Base-by-base conservation (phyloP, 495 filamentous ascomycete species). In the Antarctomyces pellizariae region DNA sequence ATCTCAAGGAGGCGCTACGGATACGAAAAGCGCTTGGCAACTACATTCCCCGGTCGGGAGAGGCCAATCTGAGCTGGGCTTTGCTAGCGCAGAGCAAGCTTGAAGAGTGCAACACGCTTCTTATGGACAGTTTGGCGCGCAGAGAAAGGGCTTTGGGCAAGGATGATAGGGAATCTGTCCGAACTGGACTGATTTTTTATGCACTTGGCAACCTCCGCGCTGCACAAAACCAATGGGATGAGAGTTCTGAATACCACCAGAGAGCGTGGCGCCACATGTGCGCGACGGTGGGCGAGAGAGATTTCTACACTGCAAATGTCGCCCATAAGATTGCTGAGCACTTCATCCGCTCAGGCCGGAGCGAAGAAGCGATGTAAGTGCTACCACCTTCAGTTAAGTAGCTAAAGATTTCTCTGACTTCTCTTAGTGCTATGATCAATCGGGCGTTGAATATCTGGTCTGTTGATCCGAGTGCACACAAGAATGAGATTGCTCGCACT, bases 321-420 rank as follows among this genome's bases (percentile, higher is more conserved):
- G 36, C 11, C 17, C 23, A 45, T 26, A 46, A 47, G 28, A 28
- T 46, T n/a, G 45, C 47, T 6, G 36, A 46, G 11, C 45, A 50
- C 30, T 28, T 37, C 11, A 33, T 44, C 8, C 38, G 38, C 7
- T 18, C 36, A 3, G 24, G 31, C 5, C 24, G 30, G 24, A 25
- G 29, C 15, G 36, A 41, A 3, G 17, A 25, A 8, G 45, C 41
- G 22, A 31, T 48, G 43, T 46, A 44, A 27, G 37, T 37, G 16
- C 16, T 35, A 17, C 13, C 8, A 15, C 29, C 11, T 13, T 28
- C 16, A n/a, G n/a, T n/a, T n/a, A n/a, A n/a, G 3, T 28, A 26
- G 21, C 27, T 28, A 35, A 14, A 31, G 34, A 24, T 37, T 29
- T 28, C 15, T 43, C 13, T 15, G 9, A 35, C 36, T 23, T 11